These are phyloP conservation scores for Melampsora abietis-canadensis DNA, from an alignment of 1,284 basidiomycete species.

Conservation along the genomic window DNA sequence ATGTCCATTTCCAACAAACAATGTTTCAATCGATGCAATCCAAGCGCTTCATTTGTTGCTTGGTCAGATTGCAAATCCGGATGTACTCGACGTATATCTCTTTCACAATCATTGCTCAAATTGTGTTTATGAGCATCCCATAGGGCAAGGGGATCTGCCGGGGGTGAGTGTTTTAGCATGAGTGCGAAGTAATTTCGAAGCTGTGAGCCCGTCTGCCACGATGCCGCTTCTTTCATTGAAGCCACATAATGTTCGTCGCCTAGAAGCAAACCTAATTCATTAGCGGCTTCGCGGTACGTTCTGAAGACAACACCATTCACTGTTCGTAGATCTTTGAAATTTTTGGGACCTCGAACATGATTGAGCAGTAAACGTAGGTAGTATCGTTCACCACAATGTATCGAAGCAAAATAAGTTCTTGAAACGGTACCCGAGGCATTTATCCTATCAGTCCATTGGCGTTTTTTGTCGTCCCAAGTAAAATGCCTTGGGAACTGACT, in stretches of 20 bases:
- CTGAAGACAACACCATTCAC: not conserved
- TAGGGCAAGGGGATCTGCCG: not conserved
- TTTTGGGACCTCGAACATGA: not conserved
- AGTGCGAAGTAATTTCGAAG: not conserved
- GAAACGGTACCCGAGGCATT: constrained; percentile 52
- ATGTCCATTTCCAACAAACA: no score
- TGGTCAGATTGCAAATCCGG: no score
- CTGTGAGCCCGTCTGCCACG: not conserved
- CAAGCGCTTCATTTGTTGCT: no score
- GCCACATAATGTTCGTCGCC: not conserved
- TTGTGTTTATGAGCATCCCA: constrained; percentile 54
- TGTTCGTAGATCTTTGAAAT: not conserved
- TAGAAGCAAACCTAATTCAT: constrained; percentile 6
- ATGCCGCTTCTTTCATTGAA: not conserved
- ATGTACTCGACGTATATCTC: no score
- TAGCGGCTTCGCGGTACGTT: not conserved
- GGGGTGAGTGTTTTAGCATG: not conserved
- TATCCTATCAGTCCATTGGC: constrained; percentile 48
- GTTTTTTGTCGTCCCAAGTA: not conserved
- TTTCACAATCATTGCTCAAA: constrained; percentile 55
- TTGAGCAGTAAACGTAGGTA: not conserved
- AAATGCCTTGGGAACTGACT: not conserved
- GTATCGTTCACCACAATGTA: constrained; percentile 44
- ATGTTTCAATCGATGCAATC: no score
- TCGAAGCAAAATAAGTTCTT: constrained; percentile 55